Percentiles rank a stretch among this genome's conserved stretches.
Conservation (phyloP, 2,329 filamentous ascomycete species). For the Diaporthe vexans region DNA sequence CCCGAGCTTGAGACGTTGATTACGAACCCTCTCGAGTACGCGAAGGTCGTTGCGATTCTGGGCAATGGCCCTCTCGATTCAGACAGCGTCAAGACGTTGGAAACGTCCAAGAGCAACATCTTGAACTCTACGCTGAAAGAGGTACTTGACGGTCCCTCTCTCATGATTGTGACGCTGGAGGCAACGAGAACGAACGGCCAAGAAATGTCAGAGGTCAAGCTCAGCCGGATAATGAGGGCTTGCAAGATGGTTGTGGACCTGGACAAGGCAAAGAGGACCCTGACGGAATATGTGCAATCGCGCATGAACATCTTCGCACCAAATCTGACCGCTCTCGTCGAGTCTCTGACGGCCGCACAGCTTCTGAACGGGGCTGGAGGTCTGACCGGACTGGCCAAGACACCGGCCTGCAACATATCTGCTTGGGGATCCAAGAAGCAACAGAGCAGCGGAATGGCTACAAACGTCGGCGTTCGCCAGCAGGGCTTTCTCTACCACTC, state of each 20-base stretch:
- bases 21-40: constrained; percentile 93
- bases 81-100: constrained; percentile 83
- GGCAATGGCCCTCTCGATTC: constrained; percentile 90
- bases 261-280: constrained; percentile 85
- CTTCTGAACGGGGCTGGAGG: constrained; percentile 96
- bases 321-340: constrained; percentile 91
- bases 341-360: constrained; percentile 93
- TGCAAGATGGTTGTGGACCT: constrained; percentile 92
- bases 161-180: constrained; percentile 97
- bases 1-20: constrained; percentile 93
- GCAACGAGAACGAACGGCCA: constrained; percentile 90
- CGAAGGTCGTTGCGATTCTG: constrained; percentile 93
- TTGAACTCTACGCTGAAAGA: constrained; percentile 81
- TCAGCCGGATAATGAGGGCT: constrained; percentile 80
- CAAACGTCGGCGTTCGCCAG: constrained; percentile 90
- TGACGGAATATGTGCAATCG: constrained; percentile 96
- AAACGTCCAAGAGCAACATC: constrained; percentile 82
- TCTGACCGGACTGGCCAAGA: constrained; percentile 88
- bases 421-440: constrained; percentile 93
- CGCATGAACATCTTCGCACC: constrained; percentile 97
- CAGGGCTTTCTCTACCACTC: constrained; percentile 96
- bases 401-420: constrained; percentile 91
- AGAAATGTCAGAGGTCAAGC: constrained; percentile 80
- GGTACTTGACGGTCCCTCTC: constrained; percentile 87
- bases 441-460: constrained; percentile 83